Evolutionary conservation across 1,139 yeast genomes (phyloP), one percentile per base, ranked within the genome.

Genomic region (Kazachstania sp.): DNA sequence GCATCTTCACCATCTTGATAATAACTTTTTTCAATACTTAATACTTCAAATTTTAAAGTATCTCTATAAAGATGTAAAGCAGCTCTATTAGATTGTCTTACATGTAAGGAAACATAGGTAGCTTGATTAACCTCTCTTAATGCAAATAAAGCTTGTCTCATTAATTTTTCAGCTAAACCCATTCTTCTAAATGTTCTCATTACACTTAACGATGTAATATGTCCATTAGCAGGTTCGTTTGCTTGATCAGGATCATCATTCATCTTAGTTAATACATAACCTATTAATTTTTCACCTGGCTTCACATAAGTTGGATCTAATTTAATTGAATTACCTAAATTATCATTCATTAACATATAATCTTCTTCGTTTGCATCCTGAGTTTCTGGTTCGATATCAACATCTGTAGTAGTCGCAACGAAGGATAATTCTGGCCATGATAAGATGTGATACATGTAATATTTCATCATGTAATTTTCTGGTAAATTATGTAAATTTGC

Each of bases 1-100:
- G 98, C 98, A 69, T 94, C 97, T 66, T 94, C 99, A 28, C 95
- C 96, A 66, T 92, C 97, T 50, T 92, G 97, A 63, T 92, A 92
- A 65, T 94, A 92, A 19, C 84, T 77, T 57, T 80, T 84, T 60
- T 90, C 97, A 50, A 92, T 81, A 42, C 83, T 79, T 48, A 83
- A 74, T 41, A 87, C 92, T 59, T 80, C 90, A 64, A 94, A 92
- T 52, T 78, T 72, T 52, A 94, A 74, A 4, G 96, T 85, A 61
- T 87, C 95, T 64, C 85, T 75, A 71, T 92, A 92, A 54, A 92
- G 74, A 68, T 88, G 96, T 60, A 90, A 74, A 13, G 98, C 98
- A 15, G 98, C 98, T 60, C 88, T 71, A 69, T 92, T 92, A 45
- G 95, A 83, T 67, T 86, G 82, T 68, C 99, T 81, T 29, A 94